These are phyloP conservation scores for Irpex sp. DNA, from an alignment of 1,284 basidiomycete species.

Conservation along the genomic window DNA sequence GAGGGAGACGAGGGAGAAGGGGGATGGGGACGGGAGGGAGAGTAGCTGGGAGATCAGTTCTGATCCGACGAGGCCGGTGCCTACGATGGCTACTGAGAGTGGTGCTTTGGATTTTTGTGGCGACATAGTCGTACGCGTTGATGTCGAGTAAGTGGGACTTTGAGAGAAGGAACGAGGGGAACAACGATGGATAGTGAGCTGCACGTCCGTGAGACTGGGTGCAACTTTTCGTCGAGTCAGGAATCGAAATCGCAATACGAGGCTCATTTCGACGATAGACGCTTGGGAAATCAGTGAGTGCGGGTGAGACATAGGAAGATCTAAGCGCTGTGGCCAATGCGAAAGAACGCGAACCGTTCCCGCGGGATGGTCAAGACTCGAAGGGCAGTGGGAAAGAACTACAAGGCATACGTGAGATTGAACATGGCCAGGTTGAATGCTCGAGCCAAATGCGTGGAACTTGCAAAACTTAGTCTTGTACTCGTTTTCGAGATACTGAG, in stretches of 20 bases:
- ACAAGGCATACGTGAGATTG: too few species aligned
- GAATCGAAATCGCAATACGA: not conserved
- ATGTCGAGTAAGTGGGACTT: not conserved
- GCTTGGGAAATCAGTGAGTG: not conserved
- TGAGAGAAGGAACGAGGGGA: not conserved
- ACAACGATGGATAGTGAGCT: not conserved
- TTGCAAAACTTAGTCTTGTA: too few species aligned
- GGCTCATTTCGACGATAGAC: not conserved
- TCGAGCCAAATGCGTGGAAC: too few species aligned
- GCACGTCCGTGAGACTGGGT: not conserved
- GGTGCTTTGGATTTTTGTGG: slow-evolving; percentile 1
- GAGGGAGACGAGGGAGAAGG: slow-evolving; percentile 72
- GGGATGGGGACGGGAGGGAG: slow-evolving; percentile 51
- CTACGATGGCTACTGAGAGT: slow-evolving; percentile 67
- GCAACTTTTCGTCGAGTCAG: not conserved
- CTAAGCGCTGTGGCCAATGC: not conserved
- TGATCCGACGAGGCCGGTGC: slow-evolving; percentile 83
- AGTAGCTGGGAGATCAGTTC: slow-evolving; percentile 81
- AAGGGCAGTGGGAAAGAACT: too few species aligned
- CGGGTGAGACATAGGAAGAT: not conserved
- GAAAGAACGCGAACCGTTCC: too few species aligned
- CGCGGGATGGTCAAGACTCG: too few species aligned
- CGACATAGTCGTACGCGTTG: not conserved
- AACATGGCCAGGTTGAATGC: too few species aligned
- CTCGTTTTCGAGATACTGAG: too few species aligned